Evolutionary conservation across 441 rosid species (phyloP).

Genomic region (Gossypium trilobum): DNA sequence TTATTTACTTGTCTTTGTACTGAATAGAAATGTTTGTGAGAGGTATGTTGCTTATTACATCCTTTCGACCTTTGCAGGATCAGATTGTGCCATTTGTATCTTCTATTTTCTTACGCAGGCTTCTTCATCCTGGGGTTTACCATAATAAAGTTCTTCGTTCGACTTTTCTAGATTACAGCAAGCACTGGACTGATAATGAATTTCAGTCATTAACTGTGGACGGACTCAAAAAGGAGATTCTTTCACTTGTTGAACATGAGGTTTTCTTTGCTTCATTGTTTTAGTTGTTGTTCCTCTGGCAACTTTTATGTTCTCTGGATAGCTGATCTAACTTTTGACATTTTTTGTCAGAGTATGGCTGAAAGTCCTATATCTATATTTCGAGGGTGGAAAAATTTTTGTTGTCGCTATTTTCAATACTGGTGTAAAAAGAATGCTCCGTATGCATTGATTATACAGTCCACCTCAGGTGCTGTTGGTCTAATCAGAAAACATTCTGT

Average conservation of each 20-base stretch:
- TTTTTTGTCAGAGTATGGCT: conserved; percentile 44
- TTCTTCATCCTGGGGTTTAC: conserved; percentile 80
- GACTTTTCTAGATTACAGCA: conserved; percentile 70
- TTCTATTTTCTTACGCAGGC: conserved; percentile 68
- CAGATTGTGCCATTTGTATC: conserved; percentile 64
- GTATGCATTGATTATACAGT: conserved; percentile 51
- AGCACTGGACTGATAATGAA: conserved; percentile 76
- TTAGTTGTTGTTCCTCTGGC: conserved; percentile 11
- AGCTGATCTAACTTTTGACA: conserved; percentile 17
- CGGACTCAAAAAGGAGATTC: conserved; percentile 75
- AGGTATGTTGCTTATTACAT: conserved; percentile 12
- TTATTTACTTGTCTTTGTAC: not conserved
- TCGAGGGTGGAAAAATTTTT: conserved; percentile 74
- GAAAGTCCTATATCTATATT: conserved; percentile 46
- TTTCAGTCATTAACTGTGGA: conserved; percentile 71
- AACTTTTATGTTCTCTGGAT: conserved; percentile 11
- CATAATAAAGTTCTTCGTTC: conserved; percentile 49
- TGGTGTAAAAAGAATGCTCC: conserved; percentile 87
- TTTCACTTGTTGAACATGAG: conserved; percentile 73
- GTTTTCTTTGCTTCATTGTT: conserved; percentile 29
- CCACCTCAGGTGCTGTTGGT: conserved; percentile 59
- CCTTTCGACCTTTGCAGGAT: conserved; percentile 46
- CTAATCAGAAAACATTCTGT: conserved; percentile 74
- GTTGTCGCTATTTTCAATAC: conserved; percentile 57
- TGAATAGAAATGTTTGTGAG: not conserved